Conservation (phyloP, 2,329 filamentous ascomycete species). For the Penicillium sp. region DNA sequence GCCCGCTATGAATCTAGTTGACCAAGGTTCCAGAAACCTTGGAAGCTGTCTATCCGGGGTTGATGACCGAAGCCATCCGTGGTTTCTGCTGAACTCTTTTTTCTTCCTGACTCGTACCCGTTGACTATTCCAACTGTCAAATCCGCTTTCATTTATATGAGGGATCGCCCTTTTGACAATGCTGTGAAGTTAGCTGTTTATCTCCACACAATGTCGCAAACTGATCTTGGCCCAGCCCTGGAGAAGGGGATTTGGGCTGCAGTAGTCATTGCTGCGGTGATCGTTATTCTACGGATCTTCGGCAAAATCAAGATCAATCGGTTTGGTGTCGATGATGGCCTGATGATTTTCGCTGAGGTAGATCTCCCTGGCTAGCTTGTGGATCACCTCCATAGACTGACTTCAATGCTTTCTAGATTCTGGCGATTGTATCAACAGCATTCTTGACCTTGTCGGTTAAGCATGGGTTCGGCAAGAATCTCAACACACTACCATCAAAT, state of each 20-base stretch:
- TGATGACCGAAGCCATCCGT: not conserved
- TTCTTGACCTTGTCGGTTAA: constrained; percentile 27
- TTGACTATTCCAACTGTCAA: not conserved
- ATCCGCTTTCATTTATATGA: not conserved
- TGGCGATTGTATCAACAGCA: constrained; percentile 27
- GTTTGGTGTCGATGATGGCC: constrained; percentile 30
- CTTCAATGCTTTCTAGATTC: constrained; percentile 10
- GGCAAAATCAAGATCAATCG: constrained; percentile 34
- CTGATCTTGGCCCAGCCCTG: constrained; percentile 23
- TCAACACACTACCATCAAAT: constrained; percentile 9
- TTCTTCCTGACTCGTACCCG: not conserved
- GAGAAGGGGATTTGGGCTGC: constrained; percentile 32
- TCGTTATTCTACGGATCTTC: constrained; percentile 28
- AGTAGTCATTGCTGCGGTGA: constrained; percentile 26
- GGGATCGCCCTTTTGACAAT: not conserved
- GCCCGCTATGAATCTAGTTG: not conserved
- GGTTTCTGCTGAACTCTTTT: not conserved
- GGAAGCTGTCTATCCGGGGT: too few species aligned
- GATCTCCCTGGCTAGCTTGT: not conserved
- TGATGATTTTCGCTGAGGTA: constrained; percentile 33
- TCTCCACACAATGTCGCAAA: constrained; percentile 6
- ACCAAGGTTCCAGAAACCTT: not conserved
- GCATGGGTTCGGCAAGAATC: constrained; percentile 30
- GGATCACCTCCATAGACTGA: not conserved
- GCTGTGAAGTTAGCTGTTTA: not conserved